Evolutionary conservation across 352 stramenopile genomes (phyloP).

Genomic region (Pythium aphanidermatum): DNA sequence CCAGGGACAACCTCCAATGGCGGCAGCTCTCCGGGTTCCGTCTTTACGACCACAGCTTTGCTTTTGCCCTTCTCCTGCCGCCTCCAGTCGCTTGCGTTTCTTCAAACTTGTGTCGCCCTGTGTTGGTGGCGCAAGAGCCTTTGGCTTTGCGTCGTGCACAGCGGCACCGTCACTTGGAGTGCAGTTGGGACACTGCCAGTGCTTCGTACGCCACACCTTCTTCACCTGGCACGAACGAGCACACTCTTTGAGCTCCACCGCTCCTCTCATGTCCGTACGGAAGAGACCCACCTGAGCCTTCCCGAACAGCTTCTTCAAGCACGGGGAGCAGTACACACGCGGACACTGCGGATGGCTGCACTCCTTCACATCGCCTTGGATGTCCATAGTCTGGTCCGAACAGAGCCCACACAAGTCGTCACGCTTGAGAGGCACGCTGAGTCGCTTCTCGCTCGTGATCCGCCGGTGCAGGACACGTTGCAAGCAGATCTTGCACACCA

Average conservation of each 20-base stretch:
- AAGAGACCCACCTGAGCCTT: conserved; percentile 29
- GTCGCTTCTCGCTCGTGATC: conserved; percentile 12
- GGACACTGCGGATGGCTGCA: conserved; percentile 42
- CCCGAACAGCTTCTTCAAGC: conserved; percentile 55
- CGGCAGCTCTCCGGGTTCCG: conserved; percentile 3
- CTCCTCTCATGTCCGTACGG: background rate
- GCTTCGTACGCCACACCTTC: conserved; percentile 49
- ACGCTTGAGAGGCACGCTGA: conserved; percentile 4
- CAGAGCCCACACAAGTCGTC: conserved; percentile 45
- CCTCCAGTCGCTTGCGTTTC: conserved; percentile 41
- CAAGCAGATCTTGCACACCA: conserved; percentile 65
- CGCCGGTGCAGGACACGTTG: conserved; percentile 40
- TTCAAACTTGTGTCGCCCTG: conserved; percentile 19
- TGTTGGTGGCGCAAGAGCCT: too few species aligned
- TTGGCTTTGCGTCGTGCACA: background rate
- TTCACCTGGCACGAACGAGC: conserved; percentile 15
- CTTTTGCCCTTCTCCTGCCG: too few species aligned
- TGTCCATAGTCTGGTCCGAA: conserved; percentile 19
- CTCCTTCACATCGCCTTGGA: conserved; percentile 28
- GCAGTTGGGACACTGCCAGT: conserved; percentile 66
- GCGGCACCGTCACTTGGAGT: conserved; percentile 11
- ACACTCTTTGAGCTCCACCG: background rate
- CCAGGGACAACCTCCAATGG: background rate
- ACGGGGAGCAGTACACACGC: conserved; percentile 47
- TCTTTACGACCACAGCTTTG: conserved; percentile 20